These are phyloP conservation scores for Pythium brachiatum DNA, from an alignment of 352 stramenopile genomes.

Conservation along the genomic window DNA sequence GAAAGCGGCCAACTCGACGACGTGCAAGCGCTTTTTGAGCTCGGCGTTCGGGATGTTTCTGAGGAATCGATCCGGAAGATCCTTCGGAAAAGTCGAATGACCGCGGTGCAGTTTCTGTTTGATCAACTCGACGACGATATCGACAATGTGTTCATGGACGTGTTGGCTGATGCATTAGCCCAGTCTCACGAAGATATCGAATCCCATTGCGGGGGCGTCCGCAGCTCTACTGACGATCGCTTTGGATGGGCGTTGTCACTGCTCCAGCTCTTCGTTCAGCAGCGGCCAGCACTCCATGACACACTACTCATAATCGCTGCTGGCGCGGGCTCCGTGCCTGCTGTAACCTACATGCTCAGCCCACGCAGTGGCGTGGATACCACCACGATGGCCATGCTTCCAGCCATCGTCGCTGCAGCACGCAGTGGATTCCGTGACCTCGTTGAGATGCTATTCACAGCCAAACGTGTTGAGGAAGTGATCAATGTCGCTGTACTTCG, in stretches of 20 bases:
- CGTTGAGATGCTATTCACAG: background rate
- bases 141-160: background rate
- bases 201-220: background rate
- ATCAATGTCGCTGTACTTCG: background rate
- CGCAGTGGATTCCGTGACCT: background rate
- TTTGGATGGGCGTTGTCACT: background rate
- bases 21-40: background rate
- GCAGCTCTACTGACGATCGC: background rate
- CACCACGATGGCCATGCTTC: background rate
- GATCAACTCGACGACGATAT: background rate
- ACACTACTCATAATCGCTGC: background rate
- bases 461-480: background rate
- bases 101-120: background rate
- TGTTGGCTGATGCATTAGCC: background rate
- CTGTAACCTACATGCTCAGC: background rate
- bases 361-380: background rate
- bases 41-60: background rate
- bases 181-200: background rate
- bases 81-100: background rate
- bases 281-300: background rate
- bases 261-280: background rate
- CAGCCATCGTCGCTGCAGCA: background rate
- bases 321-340: background rate
- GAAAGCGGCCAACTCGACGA: background rate
- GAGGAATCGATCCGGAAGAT: background rate